phyloP scores from a whole-genome alignment of 306 rosid genomes.

The Aeschynomene evenia region DNA sequence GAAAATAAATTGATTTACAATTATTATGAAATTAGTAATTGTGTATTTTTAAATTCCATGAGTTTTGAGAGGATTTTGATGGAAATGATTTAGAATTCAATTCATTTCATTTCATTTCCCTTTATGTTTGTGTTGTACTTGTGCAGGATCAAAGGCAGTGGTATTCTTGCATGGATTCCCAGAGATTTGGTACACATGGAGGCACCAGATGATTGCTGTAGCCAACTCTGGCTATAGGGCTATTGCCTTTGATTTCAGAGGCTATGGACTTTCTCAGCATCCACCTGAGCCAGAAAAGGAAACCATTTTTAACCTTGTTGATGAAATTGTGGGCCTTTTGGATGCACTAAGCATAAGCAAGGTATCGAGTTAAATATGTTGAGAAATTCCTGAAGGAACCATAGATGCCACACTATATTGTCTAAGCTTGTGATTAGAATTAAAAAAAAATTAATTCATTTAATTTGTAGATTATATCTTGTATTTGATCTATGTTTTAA shows the following conservation, averaged over 20 bases:
- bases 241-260: conserved; percentile 67
- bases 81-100: no score
- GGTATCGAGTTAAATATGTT: conserved; percentile 37
- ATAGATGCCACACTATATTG: not conserved
- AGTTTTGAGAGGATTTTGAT: no score
- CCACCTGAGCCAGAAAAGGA: conserved; percentile 55
- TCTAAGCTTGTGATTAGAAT: no score
- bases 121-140: not conserved
- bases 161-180: conserved; percentile 79
- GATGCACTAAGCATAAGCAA: conserved; percentile 54
- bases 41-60: no score
- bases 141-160: conserved; percentile 60
- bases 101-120: not conserved
- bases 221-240: conserved; percentile 69
- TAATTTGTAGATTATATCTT: no score
- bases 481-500: no score
- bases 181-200: conserved; percentile 83
- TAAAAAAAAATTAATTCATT: no score
- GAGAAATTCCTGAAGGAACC: no score
- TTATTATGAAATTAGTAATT: no score
- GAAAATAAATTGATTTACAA: no score
- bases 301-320: conserved; percentile 41
- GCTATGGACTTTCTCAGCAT: conserved; percentile 77
- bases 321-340: conserved; percentile 48
- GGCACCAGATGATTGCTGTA: conserved; percentile 68